Evolutionary conservation across 352 stramenopile species (phyloP).

Genomic region (Phytophthora sojae): DNA sequence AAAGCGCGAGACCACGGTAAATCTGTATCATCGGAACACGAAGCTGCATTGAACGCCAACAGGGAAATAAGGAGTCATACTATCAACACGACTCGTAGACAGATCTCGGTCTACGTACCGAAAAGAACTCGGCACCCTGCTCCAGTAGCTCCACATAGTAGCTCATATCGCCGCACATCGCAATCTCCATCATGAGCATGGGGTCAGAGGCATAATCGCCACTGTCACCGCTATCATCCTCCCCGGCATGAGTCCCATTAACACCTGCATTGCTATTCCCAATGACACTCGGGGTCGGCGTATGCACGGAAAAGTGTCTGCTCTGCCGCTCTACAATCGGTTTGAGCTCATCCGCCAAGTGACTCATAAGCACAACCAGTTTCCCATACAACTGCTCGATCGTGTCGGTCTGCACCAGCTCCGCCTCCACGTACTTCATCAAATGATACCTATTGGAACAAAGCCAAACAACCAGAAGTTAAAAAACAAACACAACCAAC

Average conservation of each 20-base stretch:
- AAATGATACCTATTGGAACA: constrained; percentile 52
- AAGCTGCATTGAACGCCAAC: constrained; percentile 42
- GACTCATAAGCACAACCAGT: constrained; percentile 63
- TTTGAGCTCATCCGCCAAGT: constrained; percentile 63
- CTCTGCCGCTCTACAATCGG: constrained; percentile 49
- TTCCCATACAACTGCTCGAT: constrained; percentile 75
- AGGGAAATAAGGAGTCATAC: neutral
- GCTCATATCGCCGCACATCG: constrained; percentile 65
- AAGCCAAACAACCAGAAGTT: neutral
- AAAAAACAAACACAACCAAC: neutral
- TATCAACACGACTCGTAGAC: neutral
- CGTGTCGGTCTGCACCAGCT: constrained; percentile 57
- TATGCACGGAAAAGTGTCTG: constrained; percentile 38
- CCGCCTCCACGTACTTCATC: constrained; percentile 74
- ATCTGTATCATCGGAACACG: constrained; percentile 76
- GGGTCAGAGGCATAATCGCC: constrained; percentile 29
- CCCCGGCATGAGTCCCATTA: constrained; percentile 16
- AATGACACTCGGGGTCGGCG: constrained; percentile 24
- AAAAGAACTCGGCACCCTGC: constrained; percentile 82
- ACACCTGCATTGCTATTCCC: constrained; percentile 2
- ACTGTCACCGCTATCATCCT: constrained; percentile 2
- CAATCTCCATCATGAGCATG: constrained; percentile 44
- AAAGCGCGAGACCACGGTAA: constrained; percentile 68
- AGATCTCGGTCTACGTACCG: constrained; percentile 41
- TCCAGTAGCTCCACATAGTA: constrained; percentile 82